phyloP scores from a whole-genome alignment of 2,329 filamentous ascomycete species.

The Diaporthe destruens region DNA sequence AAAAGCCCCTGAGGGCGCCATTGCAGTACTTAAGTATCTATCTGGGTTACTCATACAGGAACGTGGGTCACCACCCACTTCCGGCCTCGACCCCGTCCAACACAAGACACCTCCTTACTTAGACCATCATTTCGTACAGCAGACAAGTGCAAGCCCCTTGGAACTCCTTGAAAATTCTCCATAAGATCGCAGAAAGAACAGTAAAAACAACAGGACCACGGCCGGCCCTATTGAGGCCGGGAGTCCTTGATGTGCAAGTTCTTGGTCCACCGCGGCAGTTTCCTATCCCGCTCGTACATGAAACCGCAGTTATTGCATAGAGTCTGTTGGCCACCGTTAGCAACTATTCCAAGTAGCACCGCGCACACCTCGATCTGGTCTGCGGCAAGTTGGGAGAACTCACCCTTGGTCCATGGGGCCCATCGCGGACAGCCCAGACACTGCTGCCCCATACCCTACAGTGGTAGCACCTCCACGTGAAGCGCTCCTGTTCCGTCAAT shows the following conservation, averaged over 20 bases:
- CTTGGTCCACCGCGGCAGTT: conserved; percentile 82
- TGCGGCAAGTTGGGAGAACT: conserved; percentile 52
- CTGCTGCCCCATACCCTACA: conserved; percentile 89
- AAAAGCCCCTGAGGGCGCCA: too few relatives aligned
- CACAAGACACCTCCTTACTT: background rate
- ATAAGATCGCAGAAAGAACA: conserved; percentile 8
- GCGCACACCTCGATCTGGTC: conserved; percentile 34
- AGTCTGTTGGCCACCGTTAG: conserved; percentile 64
- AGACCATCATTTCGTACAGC: conserved; percentile 16
- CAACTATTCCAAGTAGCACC: background rate
- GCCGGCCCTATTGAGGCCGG: conserved; percentile 45
- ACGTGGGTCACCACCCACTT: background rate
- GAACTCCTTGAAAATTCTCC: background rate
- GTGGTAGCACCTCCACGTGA: conserved; percentile 88
- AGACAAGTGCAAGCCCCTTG: background rate
- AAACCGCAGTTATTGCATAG: conserved; percentile 95
- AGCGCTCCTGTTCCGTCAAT: conserved; percentile 81
- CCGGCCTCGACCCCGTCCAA: background rate
- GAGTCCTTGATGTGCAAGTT: conserved; percentile 69
- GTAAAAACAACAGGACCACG: background rate
- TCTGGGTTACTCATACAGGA: conserved; percentile 29
- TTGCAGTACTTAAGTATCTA: background rate
- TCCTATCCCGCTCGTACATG: conserved; percentile 87
- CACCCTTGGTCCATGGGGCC: conserved; percentile 85
- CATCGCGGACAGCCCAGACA: conserved; percentile 95